Percentiles rank a stretch among this genome's conserved stretches.
Conservation (phyloP, 2,329 filamentous ascomycete genomes). For the Tolypocladium album region DNA sequence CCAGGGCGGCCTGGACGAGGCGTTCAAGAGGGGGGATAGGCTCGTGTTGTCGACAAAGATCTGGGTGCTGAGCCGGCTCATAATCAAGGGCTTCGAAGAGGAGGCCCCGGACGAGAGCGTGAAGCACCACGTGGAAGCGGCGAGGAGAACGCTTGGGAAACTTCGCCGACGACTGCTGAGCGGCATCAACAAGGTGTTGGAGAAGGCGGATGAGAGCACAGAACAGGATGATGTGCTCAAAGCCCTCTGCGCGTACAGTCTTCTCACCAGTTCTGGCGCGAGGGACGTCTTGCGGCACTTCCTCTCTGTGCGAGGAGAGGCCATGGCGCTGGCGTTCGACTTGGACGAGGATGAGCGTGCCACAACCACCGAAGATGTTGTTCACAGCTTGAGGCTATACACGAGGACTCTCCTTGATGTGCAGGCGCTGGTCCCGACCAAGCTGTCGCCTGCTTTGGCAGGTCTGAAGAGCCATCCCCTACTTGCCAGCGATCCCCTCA, state of each 20-base stretch:
- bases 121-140: slow-evolving; percentile 38
- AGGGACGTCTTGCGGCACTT: slow-evolving; percentile 73
- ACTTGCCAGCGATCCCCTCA: slow-evolving; percentile 59
- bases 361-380: slow-evolving; percentile 36
- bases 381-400: slow-evolving; percentile 61
- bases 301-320: slow-evolving; percentile 58
- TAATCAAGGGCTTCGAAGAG: slow-evolving; percentile 63
- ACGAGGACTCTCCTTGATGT: slow-evolving; percentile 68
- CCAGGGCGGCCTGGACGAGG: slow-evolving; percentile 17
- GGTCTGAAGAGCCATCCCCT: slow-evolving; percentile 60
- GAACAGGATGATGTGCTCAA: slow-evolving; percentile 50
- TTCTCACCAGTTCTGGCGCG: slow-evolving; percentile 70
- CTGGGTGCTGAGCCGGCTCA: slow-evolving; percentile 62
- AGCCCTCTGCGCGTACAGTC: slow-evolving; percentile 69
- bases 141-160: slow-evolving; percentile 52
- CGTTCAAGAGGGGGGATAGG: slow-evolving; percentile 31
- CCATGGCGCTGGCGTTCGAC: slow-evolving; percentile 54
- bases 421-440: slow-evolving; percentile 62
- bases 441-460: slow-evolving; percentile 57
- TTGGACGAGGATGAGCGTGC: slow-evolving; percentile 29
- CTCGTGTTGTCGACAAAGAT: slow-evolving; percentile 56
- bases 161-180: slow-evolving; percentile 54
- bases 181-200: slow-evolving; percentile 59
- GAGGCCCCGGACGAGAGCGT: slow-evolving; percentile 20
- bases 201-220: slow-evolving; percentile 44